Conservation (phyloP, 2,329 filamentous ascomycete genomes). For the Elsinoe batatas region DNA sequence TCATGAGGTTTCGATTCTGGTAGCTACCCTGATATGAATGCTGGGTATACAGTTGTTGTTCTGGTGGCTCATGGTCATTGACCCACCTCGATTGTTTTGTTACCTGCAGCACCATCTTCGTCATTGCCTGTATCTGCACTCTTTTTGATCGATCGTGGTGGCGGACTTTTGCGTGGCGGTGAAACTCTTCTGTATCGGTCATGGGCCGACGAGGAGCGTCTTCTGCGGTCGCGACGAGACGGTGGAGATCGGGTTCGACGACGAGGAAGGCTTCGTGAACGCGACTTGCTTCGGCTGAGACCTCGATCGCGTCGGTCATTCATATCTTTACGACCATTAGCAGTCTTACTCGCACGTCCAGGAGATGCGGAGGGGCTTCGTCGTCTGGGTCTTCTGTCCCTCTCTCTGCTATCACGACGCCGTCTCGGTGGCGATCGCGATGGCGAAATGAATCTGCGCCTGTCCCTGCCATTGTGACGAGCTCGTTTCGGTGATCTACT, state of each 20-base stretch:
- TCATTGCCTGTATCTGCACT: not conserved
- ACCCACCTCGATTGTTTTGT: too few relatives aligned
- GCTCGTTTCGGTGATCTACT: constrained; percentile 13
- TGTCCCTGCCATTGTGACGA: not conserved
- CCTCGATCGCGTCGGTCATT: constrained; percentile 15
- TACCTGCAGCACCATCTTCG: too few relatives aligned
- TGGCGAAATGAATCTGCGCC: constrained; percentile 11
- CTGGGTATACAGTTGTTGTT: too few relatives aligned
- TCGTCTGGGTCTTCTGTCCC: constrained; percentile 15
- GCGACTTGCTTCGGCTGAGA: constrained; percentile 5
- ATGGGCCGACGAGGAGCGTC: constrained; percentile 64
- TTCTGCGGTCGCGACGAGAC: constrained; percentile 24
- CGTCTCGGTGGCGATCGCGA: constrained; percentile 25
- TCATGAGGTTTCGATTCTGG: not conserved
- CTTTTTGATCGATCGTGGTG: not conserved
- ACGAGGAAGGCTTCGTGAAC: constrained; percentile 12
- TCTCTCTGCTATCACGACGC: constrained; percentile 11
- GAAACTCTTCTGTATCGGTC: not conserved
- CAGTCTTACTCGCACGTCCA: constrained; percentile 15
- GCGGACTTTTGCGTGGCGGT: not conserved
- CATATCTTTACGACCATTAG: constrained; percentile 12
- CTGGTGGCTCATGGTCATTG: too few relatives aligned
- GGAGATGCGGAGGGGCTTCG: constrained; percentile 17
- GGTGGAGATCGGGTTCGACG: constrained; percentile 20
- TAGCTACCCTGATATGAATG: not conserved